phyloP scores from a whole-genome alignment of 768 basidiomycete genomes.

The Podaxis sp. region DNA sequence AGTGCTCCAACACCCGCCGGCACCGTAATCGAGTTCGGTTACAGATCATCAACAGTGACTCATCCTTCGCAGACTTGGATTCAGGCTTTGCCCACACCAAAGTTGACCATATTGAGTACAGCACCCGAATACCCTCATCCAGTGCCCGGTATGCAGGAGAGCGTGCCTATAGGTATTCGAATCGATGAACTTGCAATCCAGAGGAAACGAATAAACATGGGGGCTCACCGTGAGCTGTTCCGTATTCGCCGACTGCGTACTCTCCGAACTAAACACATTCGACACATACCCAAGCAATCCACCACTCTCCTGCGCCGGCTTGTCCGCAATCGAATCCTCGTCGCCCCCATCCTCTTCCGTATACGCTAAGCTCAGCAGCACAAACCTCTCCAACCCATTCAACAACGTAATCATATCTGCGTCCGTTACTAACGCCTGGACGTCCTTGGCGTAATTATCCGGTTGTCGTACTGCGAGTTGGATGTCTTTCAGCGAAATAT shows the following conservation, averaged over 20 bases:
- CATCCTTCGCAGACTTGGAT: conserved; percentile 56
- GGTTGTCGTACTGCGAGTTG: conserved; percentile 39
- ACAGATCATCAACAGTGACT: conserved; percentile 67
- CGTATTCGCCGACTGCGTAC: conserved; percentile 39
- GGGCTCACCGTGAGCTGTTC: conserved; percentile 58
- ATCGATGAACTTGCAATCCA: background rate
- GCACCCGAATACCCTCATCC: conserved; percentile 76
- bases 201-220: background rate
- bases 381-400: conserved; percentile 79
- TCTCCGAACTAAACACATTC: conserved; percentile 85
- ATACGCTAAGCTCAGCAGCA: conserved; percentile 70
- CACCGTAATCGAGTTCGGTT: conserved; percentile 67
- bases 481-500: conserved; percentile 54
- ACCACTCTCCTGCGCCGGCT: conserved; percentile 48
- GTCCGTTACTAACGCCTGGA: conserved; percentile 61
- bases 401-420: conserved; percentile 84
- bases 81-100: conserved; percentile 49
- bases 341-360: conserved; percentile 45
- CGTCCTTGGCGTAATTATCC: conserved; percentile 39
- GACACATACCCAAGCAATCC: conserved; percentile 90
- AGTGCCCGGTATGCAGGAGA: conserved; percentile 78
- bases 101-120: conserved; percentile 75
- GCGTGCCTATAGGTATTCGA: conserved; percentile 46
- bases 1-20: conserved; percentile 77
- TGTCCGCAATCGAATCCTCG: conserved; percentile 53